A percentile compares a stretch with the other conserved stretches of the same genome.
These are phyloP conservation scores for Penicillium crystallinum DNA, from an alignment of 495 filamentous ascomycete genomes.

Conservation along the genomic window DNA sequence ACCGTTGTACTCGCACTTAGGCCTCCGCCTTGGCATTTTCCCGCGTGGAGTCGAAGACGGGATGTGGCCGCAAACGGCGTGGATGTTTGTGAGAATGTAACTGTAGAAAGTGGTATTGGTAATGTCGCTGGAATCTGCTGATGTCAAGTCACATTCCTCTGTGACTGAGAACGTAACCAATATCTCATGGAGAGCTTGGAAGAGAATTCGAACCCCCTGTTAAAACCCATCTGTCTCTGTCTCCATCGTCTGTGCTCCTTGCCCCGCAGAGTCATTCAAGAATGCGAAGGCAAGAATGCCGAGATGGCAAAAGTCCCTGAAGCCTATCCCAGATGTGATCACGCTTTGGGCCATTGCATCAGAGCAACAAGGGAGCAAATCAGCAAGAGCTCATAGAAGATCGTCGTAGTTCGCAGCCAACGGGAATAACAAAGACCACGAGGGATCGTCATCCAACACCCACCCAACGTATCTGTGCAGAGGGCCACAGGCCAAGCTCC, in stretches of 20 bases:
- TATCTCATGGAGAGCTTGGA: background rate
- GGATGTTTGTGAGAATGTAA: background rate
- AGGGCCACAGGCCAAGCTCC: constrained; percentile 1
- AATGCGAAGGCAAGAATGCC: constrained; percentile 8
- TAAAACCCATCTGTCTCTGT: background rate
- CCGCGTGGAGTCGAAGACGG: constrained; percentile 12
- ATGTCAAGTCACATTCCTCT: constrained; percentile 8
- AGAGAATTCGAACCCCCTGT: background rate
- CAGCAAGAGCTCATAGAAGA: background rate
- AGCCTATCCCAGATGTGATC: background rate
- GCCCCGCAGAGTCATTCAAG: constrained; percentile 2
- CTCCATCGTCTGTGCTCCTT: constrained; percentile 4
- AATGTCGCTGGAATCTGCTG: background rate
- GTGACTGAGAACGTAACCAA: constrained; percentile 1
- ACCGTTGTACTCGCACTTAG: background rate
- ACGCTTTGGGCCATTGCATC: constrained; percentile 1
- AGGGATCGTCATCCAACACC: background rate
- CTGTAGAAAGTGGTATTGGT: background rate
- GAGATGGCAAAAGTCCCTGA: constrained; percentile 8
- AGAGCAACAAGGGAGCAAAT: constrained; percentile 2
- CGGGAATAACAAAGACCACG: background rate
- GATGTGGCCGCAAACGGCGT: constrained; percentile 12
- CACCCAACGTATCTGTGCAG: background rate
- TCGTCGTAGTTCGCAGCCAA: background rate
- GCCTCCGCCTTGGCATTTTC: constrained; percentile 14